Conservation (phyloP, 768 basidiomycete genomes). For the Boletellus ananiceps region DNA sequence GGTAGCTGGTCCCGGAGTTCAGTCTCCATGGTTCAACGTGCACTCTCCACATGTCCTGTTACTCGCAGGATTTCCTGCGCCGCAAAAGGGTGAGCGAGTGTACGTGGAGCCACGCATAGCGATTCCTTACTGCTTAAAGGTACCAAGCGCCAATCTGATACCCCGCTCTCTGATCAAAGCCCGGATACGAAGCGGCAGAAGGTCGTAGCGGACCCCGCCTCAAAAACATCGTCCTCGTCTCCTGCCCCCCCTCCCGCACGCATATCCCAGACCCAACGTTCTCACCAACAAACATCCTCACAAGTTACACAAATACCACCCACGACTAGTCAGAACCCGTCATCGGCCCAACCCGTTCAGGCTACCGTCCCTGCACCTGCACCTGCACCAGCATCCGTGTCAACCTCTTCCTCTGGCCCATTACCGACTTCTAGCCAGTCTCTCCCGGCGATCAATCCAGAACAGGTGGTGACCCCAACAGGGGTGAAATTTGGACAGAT, state of each 20-base stretch:
- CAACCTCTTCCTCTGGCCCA: slow-evolving; percentile 8
- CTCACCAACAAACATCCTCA: slow-evolving; percentile 15
- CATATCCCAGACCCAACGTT: slow-evolving; percentile 18
- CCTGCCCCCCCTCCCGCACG: slow-evolving; percentile 22
- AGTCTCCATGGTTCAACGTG: slow-evolving; percentile 56
- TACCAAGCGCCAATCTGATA: slow-evolving; percentile 45
- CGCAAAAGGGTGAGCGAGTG: slow-evolving; percentile 33
- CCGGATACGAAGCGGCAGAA: slow-evolving; percentile 45
- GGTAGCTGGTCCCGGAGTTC: slow-evolving; percentile 33
- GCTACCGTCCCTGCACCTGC: neutral
- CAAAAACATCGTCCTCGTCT: slow-evolving; percentile 17
- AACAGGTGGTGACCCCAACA: slow-evolving; percentile 9
- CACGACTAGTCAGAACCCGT: slow-evolving; percentile 1
- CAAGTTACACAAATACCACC: slow-evolving; percentile 21
- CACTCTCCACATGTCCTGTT: slow-evolving; percentile 42
- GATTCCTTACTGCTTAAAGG: slow-evolving; percentile 20
- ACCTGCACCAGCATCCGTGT: slow-evolving; percentile 3
- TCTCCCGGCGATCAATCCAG: neutral
- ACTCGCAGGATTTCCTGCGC: slow-evolving; percentile 45
- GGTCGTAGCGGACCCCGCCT: slow-evolving; percentile 12
- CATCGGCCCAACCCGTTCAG: slow-evolving; percentile 11
- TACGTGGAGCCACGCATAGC: neutral
- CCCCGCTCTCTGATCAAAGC: slow-evolving; percentile 28
- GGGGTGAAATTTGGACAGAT: slow-evolving; percentile 19
- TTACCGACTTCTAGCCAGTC: slow-evolving; percentile 9